Conservation (phyloP, 2,329 filamentous ascomycete species). For the Nemania serpens region DNA sequence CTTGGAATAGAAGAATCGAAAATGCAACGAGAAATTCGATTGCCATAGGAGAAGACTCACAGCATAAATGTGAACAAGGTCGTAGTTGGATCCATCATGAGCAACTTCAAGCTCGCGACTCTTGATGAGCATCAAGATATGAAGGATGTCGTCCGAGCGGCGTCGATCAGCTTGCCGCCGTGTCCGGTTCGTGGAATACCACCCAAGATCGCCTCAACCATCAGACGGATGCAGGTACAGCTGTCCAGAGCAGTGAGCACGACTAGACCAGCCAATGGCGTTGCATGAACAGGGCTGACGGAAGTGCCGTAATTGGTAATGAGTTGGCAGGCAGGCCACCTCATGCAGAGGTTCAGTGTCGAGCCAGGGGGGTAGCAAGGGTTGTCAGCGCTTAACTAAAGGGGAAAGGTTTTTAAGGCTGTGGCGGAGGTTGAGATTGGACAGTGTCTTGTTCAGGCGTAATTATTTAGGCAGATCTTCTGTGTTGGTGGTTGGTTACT, state of each 20-base stretch:
- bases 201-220: constrained; percentile 21
- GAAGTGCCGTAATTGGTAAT: constrained; percentile 35
- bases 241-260: not conserved
- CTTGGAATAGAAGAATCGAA: not conserved
- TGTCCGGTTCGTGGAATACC: constrained; percentile 9
- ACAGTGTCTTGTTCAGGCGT: not conserved
- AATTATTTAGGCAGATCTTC: not conserved
- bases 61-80: constrained; percentile 72
- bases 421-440: not conserved
- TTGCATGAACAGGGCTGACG: constrained; percentile 20
- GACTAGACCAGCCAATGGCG: constrained; percentile 31
- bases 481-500: too few relatives aligned
- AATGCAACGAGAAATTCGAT: not conserved
- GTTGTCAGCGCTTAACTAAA: constrained; percentile 30
- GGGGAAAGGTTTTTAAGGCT: not conserved
- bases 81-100: constrained; percentile 62
- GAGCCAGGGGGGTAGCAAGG: constrained; percentile 20
- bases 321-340: not conserved
- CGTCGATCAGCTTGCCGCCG: constrained; percentile 19
- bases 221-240: constrained; percentile 22
- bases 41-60: constrained; percentile 54
- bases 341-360: constrained; percentile 14
- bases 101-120: not conserved
- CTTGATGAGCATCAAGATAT: constrained; percentile 6
- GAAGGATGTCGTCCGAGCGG: constrained; percentile 3